Evolutionary conservation across 2,329 filamentous ascomycete species (phyloP).

Genomic region (Tolypocladium capitatum): DNA sequence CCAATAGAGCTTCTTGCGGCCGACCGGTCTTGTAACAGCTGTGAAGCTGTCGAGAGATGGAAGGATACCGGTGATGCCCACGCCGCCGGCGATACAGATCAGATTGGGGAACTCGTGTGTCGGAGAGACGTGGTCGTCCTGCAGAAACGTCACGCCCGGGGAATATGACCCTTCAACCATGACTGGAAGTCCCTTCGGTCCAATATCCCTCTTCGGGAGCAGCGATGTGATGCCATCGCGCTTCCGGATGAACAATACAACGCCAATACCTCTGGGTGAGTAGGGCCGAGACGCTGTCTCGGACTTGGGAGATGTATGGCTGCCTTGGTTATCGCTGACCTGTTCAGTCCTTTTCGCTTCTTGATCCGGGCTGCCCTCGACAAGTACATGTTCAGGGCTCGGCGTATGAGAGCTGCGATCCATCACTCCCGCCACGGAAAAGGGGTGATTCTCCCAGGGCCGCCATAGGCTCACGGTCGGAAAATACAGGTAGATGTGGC

Average conservation of each 20-base stretch:
- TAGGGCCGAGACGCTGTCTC: neutral
- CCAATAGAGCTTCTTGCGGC: conserved; percentile 11
- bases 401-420: neutral
- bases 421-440: conserved; percentile 8
- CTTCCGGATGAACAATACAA: conserved; percentile 2
- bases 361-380: too few species aligned
- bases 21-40: conserved; percentile 2
- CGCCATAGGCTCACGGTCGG: conserved; percentile 12
- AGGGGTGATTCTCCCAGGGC: conserved; percentile 18
- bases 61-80: conserved; percentile 17
- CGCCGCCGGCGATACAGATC: conserved; percentile 16
- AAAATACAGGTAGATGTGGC: conserved; percentile 17
- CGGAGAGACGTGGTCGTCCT: conserved; percentile 4
- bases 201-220: neutral
- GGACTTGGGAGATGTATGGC: too few species aligned
- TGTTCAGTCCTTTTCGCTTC: too few species aligned
- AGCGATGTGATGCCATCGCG: conserved; percentile 2
- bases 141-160: conserved; percentile 4
- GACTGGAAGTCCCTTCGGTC: conserved; percentile 7
- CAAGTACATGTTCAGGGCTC: too few species aligned
- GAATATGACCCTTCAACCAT: conserved; percentile 11
- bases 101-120: conserved; percentile 10
- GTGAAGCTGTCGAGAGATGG: conserved; percentile 9
- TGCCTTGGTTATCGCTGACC: too few species aligned
- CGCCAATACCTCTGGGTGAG: neutral